Conservation (phyloP, 305 asterid genomes). For the Petunia hybrid region DNA sequence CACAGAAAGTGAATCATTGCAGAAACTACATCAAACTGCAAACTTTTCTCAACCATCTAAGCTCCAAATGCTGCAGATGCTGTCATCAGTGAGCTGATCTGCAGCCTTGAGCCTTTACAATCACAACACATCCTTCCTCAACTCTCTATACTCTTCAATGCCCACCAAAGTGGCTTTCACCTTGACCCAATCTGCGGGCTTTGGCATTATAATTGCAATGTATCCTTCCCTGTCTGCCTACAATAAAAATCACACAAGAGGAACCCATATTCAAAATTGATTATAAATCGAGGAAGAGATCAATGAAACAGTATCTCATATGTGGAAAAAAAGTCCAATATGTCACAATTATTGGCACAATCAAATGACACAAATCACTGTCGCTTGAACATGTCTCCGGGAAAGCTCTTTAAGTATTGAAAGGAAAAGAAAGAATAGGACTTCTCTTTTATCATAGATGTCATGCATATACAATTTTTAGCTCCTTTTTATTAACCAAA, state of each 20-base stretch:
- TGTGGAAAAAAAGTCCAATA: neutral
- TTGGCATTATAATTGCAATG: constrained; percentile 92
- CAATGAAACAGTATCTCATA: neutral
- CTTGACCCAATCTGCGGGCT: constrained; percentile 82
- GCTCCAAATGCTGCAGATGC: constrained; percentile 20
- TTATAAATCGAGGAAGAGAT: neutral
- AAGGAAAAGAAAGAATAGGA: neutral
- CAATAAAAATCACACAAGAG: constrained; percentile 35
- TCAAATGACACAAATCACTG: neutral
- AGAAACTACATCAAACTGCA: neutral
- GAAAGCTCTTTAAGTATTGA: constrained; percentile 1
- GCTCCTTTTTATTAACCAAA: constrained; percentile 17
- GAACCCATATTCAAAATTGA: constrained; percentile 6
- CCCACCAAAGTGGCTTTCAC: constrained; percentile 67
- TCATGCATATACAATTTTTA: neutral
- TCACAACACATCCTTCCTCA: constrained; percentile 43
- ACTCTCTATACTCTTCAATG: constrained; percentile 53
- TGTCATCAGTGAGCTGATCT: constrained; percentile 19
- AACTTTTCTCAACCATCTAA: constrained; percentile 23
- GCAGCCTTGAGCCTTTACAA: neutral
- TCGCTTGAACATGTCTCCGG: neutral
- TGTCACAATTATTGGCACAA: constrained; percentile 6
- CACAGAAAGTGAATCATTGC: neutral
- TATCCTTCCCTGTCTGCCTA: constrained; percentile 94
- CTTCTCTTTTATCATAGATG: neutral